Evolutionary conservation across 306 rosid species (phyloP).

Genomic region (Inga leiocalycina): DNA sequence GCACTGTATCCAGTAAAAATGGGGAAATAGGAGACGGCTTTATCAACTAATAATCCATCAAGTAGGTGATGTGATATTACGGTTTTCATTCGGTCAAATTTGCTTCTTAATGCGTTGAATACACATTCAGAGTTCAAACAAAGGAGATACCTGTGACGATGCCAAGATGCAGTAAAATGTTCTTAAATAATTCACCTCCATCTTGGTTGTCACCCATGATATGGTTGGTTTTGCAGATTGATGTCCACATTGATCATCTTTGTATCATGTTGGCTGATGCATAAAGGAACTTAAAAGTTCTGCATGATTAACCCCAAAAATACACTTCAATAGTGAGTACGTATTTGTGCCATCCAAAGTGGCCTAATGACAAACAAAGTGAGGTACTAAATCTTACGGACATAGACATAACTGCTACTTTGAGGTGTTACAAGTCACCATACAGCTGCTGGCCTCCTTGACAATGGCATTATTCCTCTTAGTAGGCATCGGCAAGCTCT

Average conservation of each 20-base stretch:
- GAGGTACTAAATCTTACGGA: background rate
- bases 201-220: slow-evolving; percentile 5
- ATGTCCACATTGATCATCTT: background rate
- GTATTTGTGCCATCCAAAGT: background rate
- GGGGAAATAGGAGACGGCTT: background rate
- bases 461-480: slow-evolving; percentile 4
- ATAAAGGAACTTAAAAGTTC: background rate
- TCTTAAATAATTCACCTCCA: slow-evolving; percentile 21
- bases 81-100: slow-evolving; percentile 20
- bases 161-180: background rate
- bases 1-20: background rate
- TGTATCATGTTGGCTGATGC: slow-evolving; percentile 1
- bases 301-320: slow-evolving; percentile 2
- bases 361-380: background rate
- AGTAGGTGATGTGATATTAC: slow-evolving; percentile 6
- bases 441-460: background rate
- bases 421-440: slow-evolving; percentile 10
- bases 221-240: slow-evolving; percentile 11
- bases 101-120: background rate
- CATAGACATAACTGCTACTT: background rate
- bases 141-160: slow-evolving; percentile 12
- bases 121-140: background rate
- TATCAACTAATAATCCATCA: slow-evolving; percentile 12
- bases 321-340: slow-evolving; percentile 3
- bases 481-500: background rate